These are phyloP conservation scores for Starmera caribaea DNA, from an alignment of 805 yeast genomes.

Conservation along the genomic window DNA sequence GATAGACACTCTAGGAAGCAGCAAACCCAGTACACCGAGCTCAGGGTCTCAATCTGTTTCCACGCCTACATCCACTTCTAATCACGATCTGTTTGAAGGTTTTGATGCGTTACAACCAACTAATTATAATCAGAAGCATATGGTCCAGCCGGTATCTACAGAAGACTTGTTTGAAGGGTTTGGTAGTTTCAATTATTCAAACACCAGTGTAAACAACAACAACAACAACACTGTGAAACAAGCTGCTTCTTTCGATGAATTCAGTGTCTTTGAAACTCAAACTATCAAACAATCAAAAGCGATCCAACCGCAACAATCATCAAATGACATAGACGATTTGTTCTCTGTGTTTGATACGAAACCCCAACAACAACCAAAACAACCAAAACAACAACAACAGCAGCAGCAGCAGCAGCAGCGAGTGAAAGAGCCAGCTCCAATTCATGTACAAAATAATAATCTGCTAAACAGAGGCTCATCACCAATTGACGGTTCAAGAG, in stretches of 20 bases:
- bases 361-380: conserved; percentile 3
- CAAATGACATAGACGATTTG: conserved; percentile 17
- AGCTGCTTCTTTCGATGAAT: not conserved
- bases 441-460: not conserved
- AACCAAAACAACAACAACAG: conserved; percentile 1
- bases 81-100: conserved; percentile 14
- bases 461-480: conserved; percentile 1
- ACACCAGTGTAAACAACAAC: too few species aligned
- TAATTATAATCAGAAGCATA: conserved; percentile 1
- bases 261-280: too few species aligned
- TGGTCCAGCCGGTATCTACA: not conserved
- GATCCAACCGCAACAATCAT: conserved; percentile 1
- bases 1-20: too few species aligned
- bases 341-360: conserved; percentile 21
- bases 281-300: not conserved
- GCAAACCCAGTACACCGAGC: not conserved
- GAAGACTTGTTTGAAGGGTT: conserved; percentile 16
- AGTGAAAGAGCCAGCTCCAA: not conserved
- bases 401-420: not conserved
- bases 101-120: conserved; percentile 7
- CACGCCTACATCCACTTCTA: not conserved
- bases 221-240: not conserved
- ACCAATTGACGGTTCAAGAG: conserved; percentile 21
- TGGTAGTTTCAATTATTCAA: not conserved
- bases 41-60: conserved; percentile 1